phyloP scores from a whole-genome alignment of 305 asterid genomes.

The Rubia peregrina region DNA sequence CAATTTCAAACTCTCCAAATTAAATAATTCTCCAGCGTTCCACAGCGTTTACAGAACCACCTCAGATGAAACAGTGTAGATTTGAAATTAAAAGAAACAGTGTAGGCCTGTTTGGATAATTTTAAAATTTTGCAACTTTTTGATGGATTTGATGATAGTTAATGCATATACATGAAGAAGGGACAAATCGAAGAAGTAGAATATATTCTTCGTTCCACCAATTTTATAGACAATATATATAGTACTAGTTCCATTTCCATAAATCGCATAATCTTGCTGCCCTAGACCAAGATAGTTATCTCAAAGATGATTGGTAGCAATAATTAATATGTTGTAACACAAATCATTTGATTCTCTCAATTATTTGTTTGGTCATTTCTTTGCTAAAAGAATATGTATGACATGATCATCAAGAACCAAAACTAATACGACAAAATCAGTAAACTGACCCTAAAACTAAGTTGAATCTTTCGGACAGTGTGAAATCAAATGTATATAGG shows the following conservation, averaged over 20 bases:
- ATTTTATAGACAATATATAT: neutral
- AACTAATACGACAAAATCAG: neutral
- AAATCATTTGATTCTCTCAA: neutral
- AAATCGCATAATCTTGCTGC: neutral
- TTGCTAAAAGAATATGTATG: neutral
- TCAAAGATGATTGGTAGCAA: neutral
- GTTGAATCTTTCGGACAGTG: slow-evolving; percentile 24
- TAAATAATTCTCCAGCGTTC: too few relatives aligned
- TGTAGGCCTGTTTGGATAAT: neutral
- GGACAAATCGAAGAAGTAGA: neutral
- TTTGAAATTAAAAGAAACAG: neutral
- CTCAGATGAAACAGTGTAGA: too few relatives aligned
- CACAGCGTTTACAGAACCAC: too few relatives aligned
- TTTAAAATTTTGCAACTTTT: neutral
- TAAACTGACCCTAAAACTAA: neutral
- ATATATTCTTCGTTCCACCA: slow-evolving; percentile 5
- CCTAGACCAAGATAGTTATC: neutral
- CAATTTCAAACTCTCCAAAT: too few relatives aligned
- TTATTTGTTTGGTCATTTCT: slow-evolving; percentile 4
- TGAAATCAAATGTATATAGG: neutral
- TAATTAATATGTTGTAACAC: neutral
- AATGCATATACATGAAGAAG: neutral
- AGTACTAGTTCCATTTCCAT: neutral
- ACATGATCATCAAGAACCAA: neutral
- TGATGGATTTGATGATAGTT: neutral